phyloP scores from a whole-genome alignment of 2,329 filamentous ascomycete genomes.

The Fonsecaea multimorphosa region DNA sequence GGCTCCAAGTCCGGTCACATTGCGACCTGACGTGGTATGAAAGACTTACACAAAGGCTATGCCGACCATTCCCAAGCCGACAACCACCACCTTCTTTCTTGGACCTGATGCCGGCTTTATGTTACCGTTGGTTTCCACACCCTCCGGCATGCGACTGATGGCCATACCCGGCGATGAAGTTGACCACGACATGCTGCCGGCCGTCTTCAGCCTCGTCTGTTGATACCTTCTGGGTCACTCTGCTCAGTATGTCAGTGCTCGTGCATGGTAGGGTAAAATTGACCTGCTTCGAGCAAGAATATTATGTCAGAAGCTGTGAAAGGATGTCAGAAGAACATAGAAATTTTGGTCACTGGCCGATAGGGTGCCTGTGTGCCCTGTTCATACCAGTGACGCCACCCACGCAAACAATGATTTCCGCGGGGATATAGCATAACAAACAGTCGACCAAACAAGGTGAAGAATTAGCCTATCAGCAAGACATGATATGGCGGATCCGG shows the following conservation, averaged over 20 bases:
- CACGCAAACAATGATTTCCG: constrained; percentile 23
- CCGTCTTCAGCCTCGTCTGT: background rate
- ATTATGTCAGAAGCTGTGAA: background rate
- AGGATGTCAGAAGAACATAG: background rate
- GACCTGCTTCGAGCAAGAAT: background rate
- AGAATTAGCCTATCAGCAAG: constrained; percentile 24
- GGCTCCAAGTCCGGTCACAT: background rate
- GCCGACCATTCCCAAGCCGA: constrained; percentile 90
- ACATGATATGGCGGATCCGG: constrained; percentile 17
- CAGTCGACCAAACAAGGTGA: constrained; percentile 19
- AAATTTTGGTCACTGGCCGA: background rate
- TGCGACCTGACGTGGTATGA: background rate
- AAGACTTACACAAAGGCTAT: constrained; percentile 82
- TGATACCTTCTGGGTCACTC: background rate
- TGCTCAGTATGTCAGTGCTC: background rate
- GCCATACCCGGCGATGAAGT: constrained; percentile 41
- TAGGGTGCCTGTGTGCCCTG: background rate
- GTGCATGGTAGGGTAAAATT: background rate
- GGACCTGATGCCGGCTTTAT: constrained; percentile 36
- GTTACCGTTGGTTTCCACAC: constrained; percentile 34
- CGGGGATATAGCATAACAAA: constrained; percentile 15
- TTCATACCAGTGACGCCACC: constrained; percentile 21
- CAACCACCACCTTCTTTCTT: constrained; percentile 76
- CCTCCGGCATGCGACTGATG: constrained; percentile 38
- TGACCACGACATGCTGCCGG: constrained; percentile 25